Conservation (phyloP, 2,329 filamentous ascomycete species). For the Calonectria fujianensis region DNA sequence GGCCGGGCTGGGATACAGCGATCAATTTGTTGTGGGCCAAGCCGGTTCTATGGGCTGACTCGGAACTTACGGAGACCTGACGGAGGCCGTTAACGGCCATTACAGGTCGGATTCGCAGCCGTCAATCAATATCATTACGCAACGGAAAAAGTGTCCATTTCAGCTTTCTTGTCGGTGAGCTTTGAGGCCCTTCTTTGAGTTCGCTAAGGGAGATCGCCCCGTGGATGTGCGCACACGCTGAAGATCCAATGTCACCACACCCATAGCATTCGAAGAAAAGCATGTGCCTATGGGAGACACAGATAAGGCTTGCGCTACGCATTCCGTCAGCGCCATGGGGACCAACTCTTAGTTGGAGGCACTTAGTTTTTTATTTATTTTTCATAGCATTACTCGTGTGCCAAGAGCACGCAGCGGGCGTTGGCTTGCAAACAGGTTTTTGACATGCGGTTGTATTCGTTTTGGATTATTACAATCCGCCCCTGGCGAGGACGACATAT, state of each 20-base stretch:
- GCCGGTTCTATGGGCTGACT: conserved; percentile 35
- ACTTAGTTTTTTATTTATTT: too few relatives aligned
- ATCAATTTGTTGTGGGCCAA: conserved; percentile 34
- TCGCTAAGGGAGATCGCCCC: conserved; percentile 15
- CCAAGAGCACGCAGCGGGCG: background rate
- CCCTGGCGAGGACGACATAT: background rate
- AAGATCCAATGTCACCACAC: conserved; percentile 21
- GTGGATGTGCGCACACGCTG: background rate
- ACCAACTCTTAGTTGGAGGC: background rate
- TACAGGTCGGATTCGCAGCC: conserved; percentile 30
- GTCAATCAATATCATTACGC: conserved; percentile 12
- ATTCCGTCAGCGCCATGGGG: background rate
- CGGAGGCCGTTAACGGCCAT: background rate
- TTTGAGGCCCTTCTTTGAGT: conserved; percentile 29
- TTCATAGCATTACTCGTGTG: background rate
- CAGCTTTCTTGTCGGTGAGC: background rate
- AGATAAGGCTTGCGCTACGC: conserved; percentile 14
- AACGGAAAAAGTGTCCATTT: background rate
- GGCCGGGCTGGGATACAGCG: conserved; percentile 21
- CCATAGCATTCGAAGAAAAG: background rate
- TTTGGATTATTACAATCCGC: too few relatives aligned
- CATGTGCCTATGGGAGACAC: background rate
- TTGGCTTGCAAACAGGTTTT: background rate
- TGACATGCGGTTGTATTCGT: background rate
- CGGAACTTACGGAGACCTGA: conserved; percentile 35